Base-by-base conservation (phyloP, 2,329 filamentous ascomycete genomes). In the Escovopsis sp. region DNA sequence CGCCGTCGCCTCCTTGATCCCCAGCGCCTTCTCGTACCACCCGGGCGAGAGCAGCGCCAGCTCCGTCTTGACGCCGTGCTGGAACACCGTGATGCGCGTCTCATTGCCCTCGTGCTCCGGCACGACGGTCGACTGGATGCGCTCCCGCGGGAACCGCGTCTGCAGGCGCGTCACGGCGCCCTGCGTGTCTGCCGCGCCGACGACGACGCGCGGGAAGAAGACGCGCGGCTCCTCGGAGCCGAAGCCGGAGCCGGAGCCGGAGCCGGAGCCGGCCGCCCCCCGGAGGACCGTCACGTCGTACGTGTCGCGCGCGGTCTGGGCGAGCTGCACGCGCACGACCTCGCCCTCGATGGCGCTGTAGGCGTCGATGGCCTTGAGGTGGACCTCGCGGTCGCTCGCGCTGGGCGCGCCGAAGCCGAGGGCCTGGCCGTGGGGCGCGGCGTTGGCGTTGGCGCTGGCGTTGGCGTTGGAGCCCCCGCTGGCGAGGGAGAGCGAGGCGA, bases 1-100 rank as follows among this genome's bases (percentile, higher is more conserved):
- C 46, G 89, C 88, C 6, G 79, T 71, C 0, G 74, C 73, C 55
- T 94, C 85, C 59, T 85, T 88, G 48, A 84, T 66, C 0, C 89
- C 88, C 7, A 95, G 69, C 0, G 86, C 87, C 62, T 93, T 89
- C 53, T 87, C 84, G 45, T 83, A 82, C 87, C 88, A 98, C 37
- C 69, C 68, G 0, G 89, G 87, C 15, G 65, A 63, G 35, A 72
- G 57, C n/a, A 80, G 61, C 9, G 61, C 60, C 26, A 81, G 59
- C 46, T 79, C 71, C 6, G 72, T 75, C 63, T 77, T 76, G 49
- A 65, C 59, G 10, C 77, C 76, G 39, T 70, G 67, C 55, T 81
- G 86, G 68, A 96, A 98, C 10, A 94, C 70, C 1, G 82, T 82
- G 30, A 94, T 60, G 46, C 72, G 77, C 49, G 78, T 65, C 43